phyloP scores from a whole-genome alignment of 805 yeast species.

The Cyberlindnera galapagoensis region DNA sequence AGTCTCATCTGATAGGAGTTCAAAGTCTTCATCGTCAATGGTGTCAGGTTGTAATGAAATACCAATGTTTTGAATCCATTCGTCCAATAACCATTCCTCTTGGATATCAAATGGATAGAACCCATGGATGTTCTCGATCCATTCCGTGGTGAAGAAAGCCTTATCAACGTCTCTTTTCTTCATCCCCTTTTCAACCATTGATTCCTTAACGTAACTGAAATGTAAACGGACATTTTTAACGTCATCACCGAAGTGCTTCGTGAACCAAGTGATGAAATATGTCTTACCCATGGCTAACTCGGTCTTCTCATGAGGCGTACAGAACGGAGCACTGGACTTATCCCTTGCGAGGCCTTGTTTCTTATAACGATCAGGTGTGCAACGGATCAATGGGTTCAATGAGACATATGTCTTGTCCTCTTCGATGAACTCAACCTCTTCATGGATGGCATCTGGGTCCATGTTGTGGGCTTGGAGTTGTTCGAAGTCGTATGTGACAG shows the following conservation, averaged over 20 bases:
- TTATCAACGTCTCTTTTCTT: constrained; percentile 35
- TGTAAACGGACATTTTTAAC: constrained; percentile 62
- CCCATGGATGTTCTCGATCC: constrained; percentile 63
- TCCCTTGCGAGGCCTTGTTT: constrained; percentile 57
- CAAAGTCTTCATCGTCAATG: constrained; percentile 60
- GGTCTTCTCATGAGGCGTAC: constrained; percentile 66
- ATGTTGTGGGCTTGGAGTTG: constrained; percentile 69
- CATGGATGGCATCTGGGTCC: constrained; percentile 51
- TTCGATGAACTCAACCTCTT: constrained; percentile 47
- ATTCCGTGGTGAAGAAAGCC: constrained; percentile 64
- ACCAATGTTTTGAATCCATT: constrained; percentile 47
- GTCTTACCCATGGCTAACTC: constrained; percentile 52
- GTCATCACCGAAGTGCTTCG: constrained; percentile 50
- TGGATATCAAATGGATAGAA: constrained; percentile 53
- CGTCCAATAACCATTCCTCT: constrained; percentile 58
- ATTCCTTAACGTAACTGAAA: constrained; percentile 57
- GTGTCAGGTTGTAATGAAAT: constrained; percentile 70
- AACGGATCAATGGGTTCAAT: constrained; percentile 74
- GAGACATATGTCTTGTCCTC: constrained; percentile 72
- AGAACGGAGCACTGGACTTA: constrained; percentile 67
- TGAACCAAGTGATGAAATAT: constrained; percentile 78
- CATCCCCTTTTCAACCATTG: constrained; percentile 49
- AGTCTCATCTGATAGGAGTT: constrained; percentile 43
- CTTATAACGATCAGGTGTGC: constrained; percentile 73
- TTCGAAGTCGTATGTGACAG: constrained; percentile 49